Base-by-base conservation (phyloP, 495 filamentous ascomycete genomes). In the Trichoderma orchidacearum region DNA sequence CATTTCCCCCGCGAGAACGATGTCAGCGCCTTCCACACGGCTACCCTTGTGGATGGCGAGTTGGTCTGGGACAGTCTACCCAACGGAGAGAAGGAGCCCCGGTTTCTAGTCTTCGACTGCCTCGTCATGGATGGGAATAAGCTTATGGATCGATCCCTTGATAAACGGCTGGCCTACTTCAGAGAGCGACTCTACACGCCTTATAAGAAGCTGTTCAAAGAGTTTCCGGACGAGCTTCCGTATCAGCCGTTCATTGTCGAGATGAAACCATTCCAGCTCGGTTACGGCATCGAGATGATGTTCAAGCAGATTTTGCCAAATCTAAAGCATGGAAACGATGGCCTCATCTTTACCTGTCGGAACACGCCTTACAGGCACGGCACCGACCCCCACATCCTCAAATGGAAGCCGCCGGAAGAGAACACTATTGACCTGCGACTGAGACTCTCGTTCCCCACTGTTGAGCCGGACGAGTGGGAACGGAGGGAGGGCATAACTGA, bases 321-420 rank as follows among this genome's bases (percentile, higher is more conserved):
- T 29, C 78, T 98, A 11, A 84, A 81, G 58, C 93, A 98, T 65
- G 89, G 93, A 31, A 96, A 94, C 63, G 93, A 98, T 69, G 93
- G 93, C 28, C 77, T 98, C 18, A 94, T 98, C 64, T 98, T 98
- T 73, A 96, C 93, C 31, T 95, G 91, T 66, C 83, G 88, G 55
- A 85, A 77, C 59, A 86, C 84, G 29, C 81, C 85, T 1, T 98
- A 98, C 73, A 81, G 82, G 60, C 85, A 84, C 55, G 93, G 93
- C 60, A 97, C 93, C 6, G 93, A 98, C 67, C 79, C 80, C 36
- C 85, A 92, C 63, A 96, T 96, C 59, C 75, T 98, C 23, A 98
- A 98, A 70, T 98, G 93, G 93, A 98, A 98, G 66, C 88, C 91
- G 1, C 85, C 85, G 4, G 70, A 84, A 27, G 93, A 98, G 63